Percentiles rank a stretch among this genome's conserved stretches.
Evolutionary conservation across 345 rosid genomes (phyloP).

Genomic region (Acer negundo): DNA sequence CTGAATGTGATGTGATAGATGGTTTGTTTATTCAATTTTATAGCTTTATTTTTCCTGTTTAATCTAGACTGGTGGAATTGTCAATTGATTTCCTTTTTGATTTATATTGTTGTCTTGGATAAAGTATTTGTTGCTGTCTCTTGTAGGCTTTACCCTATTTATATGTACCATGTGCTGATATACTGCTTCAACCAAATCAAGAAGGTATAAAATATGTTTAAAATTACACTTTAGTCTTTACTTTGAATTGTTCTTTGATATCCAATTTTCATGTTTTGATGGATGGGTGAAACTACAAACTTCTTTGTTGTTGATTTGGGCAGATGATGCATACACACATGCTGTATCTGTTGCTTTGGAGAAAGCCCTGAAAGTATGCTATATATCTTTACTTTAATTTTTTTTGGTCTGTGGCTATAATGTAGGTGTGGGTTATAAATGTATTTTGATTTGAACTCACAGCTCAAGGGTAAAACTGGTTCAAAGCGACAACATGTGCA

Average conservation of each 20-base stretch:
- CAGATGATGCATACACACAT: conserved; percentile 54
- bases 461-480: conserved; percentile 72
- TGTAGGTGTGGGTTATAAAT: conserved; percentile 14
- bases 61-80: background rate
- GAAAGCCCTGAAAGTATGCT: conserved; percentile 76
- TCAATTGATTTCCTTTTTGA: background rate
- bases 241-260: background rate
- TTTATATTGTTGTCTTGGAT: background rate
- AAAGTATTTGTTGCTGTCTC: conserved; percentile 14
- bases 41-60: background rate
- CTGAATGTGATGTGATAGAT: background rate
- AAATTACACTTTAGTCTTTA: background rate
- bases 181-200: conserved; percentile 37
- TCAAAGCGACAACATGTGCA: conserved; percentile 84
- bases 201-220: conserved; percentile 48
- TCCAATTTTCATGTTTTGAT: background rate
- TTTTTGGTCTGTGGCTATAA: conserved; percentile 4
- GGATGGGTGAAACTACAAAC: background rate
- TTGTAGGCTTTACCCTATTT: conserved; percentile 87
- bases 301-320: conserved; percentile 25
- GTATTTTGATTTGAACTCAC: conserved; percentile 29
- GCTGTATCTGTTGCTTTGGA: conserved; percentile 66
- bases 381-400: conserved; percentile 15
- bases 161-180: conserved; percentile 73
- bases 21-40: background rate